Conservation (phyloP, 305 asterid species). For the Ruellia speciosa region DNA sequence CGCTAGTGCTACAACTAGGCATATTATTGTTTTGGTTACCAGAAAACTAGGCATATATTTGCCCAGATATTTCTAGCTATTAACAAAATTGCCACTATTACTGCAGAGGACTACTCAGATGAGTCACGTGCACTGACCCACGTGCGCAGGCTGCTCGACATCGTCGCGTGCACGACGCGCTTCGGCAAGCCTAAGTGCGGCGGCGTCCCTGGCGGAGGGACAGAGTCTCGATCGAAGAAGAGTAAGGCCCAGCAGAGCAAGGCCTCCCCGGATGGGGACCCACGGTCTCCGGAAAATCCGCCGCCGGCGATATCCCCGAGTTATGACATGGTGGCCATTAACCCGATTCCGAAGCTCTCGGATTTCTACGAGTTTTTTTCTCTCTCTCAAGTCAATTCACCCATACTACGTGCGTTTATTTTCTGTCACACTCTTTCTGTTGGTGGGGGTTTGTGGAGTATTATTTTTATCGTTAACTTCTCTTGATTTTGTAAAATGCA, state of each 20-base stretch:
- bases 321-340: constrained; percentile 93
- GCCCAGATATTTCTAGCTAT: constrained; percentile 1
- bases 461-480: background rate
- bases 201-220: constrained; percentile 23
- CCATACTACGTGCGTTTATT: constrained; percentile 60
- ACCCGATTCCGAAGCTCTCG: constrained; percentile 92
- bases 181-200: constrained; percentile 62
- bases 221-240: constrained; percentile 52
- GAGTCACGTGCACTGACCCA: constrained; percentile 66
- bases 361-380: constrained; percentile 96
- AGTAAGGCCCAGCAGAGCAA: constrained; percentile 33
- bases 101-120: constrained; percentile 76
- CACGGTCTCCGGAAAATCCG: constrained; percentile 35
- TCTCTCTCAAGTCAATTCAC: constrained; percentile 74
- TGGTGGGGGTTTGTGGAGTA: background rate
- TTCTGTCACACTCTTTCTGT: constrained; percentile 1
- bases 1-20: no score
- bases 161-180: constrained; percentile 95
- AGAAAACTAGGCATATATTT: no score
- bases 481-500: constrained; percentile 25
- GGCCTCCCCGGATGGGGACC: constrained; percentile 52
- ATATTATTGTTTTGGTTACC: no score
- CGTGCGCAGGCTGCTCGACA: constrained; percentile 92
- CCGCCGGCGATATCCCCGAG: constrained; percentile 47
- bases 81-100: constrained; percentile 44